Base-by-base conservation (phyloP, 169 alveolate genomes). In the Plasmodium falciparum region DNA sequence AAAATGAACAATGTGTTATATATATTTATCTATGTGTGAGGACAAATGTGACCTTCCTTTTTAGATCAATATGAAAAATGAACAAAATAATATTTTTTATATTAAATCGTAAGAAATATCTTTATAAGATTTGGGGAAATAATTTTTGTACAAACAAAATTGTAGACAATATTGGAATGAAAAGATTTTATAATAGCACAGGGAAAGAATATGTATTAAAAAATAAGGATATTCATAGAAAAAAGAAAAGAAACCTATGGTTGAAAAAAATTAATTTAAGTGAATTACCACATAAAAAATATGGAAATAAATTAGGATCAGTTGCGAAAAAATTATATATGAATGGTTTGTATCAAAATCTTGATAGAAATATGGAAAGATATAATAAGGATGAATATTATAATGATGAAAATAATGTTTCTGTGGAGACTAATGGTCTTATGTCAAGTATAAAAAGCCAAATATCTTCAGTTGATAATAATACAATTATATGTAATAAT, bases 251-350 rank as follows among this genome's bases (percentile, higher is more conserved):
- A 47, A 47, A 86, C 45, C 15, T 22, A 58, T 86, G 92, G 92
- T 47, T 86, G 80, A 86, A 86, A 47, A 86, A 72, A 45, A 71
- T 86, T 20, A 61, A 86, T 56, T 67, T 43, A 39, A 86, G 61
- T 62, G 71, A 86, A 61, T 45, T 86, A 54, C 86, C 88, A 65
- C 88, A 76, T 43, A 86, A 86, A 22, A 86, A 71, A 49, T 86
- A 47, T 86, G 92, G 92, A 86, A 86, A 86, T 52, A 58, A 86
- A 72, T 72, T 86, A 73, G 92, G 92, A 61, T 71, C 88, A 59
- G 74, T 86, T 12, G 92, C 92, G 49, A 70, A 72, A 72, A 33
- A 61, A 50, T 33, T 59, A 49, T 86, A 86, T 72, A 47, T 86
- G 43, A 59, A 24, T 39, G 43, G 17, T 71, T 29, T 63, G 24